These are phyloP conservation scores for Aspergillus cavernicola DNA, from an alignment of 495 filamentous ascomycete species.

Conservation along the genomic window DNA sequence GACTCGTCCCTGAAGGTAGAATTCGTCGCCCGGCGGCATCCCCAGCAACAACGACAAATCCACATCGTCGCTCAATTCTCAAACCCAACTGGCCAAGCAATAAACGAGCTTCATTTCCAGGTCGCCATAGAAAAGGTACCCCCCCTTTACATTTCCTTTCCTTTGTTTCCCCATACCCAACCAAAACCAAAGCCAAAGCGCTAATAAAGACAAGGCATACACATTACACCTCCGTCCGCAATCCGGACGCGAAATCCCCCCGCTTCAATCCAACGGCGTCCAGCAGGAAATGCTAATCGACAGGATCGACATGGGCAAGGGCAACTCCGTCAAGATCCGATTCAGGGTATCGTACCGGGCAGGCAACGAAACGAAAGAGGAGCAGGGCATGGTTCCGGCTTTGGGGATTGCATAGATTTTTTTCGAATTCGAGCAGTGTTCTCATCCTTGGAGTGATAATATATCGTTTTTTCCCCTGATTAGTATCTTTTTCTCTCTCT, in stretches of 20 bases:
- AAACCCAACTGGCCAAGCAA: conserved; percentile 65
- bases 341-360: conserved; percentile 83
- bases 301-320: conserved; percentile 66
- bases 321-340: conserved; percentile 75
- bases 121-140: conserved; percentile 88
- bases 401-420: conserved; percentile 72
- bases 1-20: conserved; percentile 51
- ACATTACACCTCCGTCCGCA: conserved; percentile 80
- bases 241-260: conserved; percentile 67
- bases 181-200: neutral
- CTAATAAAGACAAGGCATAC: conserved; percentile 54
- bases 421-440: no score
- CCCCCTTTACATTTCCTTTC: neutral
- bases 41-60: conserved; percentile 43
- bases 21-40: conserved; percentile 45
- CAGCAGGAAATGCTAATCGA: conserved; percentile 77
- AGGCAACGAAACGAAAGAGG: conserved; percentile 59
- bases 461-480: neutral
- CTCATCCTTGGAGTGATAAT: no score
- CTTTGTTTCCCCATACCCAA: no score
- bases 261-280: conserved; percentile 72
- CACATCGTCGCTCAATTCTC: conserved; percentile 66
- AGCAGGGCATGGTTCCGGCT: conserved; percentile 86
- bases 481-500: neutral
- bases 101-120: conserved; percentile 83